These are phyloP conservation scores for Globisporangium spinosum DNA, from an alignment of 352 stramenopile genomes.

Conservation along the genomic window DNA sequence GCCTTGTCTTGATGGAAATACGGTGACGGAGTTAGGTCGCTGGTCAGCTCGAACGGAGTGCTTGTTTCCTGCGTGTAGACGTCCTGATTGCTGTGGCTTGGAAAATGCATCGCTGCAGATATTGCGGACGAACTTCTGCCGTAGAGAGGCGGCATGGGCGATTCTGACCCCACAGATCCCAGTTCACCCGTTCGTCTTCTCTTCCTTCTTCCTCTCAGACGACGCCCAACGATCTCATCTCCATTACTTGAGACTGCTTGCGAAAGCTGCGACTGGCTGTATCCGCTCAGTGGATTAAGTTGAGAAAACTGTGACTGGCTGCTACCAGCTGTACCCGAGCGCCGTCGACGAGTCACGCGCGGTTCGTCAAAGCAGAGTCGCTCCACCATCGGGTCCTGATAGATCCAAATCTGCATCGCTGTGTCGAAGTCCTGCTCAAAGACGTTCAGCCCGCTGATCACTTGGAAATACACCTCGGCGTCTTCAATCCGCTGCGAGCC, in stretches of 20 bases:
- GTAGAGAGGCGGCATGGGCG: conserved; percentile 1
- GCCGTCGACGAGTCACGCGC: conserved; percentile 16
- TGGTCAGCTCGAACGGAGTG: conserved; percentile 7
- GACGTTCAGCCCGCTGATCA: conserved; percentile 29
- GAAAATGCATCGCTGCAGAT: background rate
- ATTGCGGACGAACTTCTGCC: background rate
- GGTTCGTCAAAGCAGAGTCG: conserved; percentile 34
- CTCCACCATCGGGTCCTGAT: conserved; percentile 45
- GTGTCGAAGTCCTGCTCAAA: conserved; percentile 69
- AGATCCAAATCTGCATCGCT: conserved; percentile 58
- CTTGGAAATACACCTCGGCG: background rate
- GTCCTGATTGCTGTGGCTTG: background rate
- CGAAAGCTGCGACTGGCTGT: conserved; percentile 5
- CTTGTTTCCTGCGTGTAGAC: conserved; percentile 11
- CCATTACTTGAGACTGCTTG: background rate
- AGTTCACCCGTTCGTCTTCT: background rate
- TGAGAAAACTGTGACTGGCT: conserved; percentile 4
- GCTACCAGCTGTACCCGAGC: background rate
- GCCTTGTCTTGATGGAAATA: conserved; percentile 7
- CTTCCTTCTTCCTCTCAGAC: background rate
- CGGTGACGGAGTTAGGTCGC: conserved; percentile 1
- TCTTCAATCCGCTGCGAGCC: background rate
- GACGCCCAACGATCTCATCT: background rate
- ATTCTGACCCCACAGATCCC: background rate
- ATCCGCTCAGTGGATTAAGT: background rate